Conservation (phyloP, 805 yeast genomes). For the Saccharomyces eubayanus region DNA sequence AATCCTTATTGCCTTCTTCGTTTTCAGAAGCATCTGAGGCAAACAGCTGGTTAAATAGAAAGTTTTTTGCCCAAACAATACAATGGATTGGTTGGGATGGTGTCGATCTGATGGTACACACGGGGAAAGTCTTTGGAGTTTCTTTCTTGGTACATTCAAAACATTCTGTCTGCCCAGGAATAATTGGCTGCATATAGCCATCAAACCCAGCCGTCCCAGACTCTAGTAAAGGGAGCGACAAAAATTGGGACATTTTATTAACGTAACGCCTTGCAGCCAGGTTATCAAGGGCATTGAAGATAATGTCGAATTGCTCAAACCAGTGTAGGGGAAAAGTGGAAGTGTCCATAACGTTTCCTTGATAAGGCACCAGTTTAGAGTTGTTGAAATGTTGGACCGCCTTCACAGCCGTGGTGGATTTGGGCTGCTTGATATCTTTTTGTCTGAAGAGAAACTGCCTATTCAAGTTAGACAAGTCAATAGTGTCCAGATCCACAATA, state of each 20-base stretch:
- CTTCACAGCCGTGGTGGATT: conserved; percentile 73
- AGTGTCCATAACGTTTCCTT: conserved; percentile 81
- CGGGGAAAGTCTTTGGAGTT: conserved; percentile 86
- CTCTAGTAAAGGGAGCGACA: conserved; percentile 74
- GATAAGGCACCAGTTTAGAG: conserved; percentile 65
- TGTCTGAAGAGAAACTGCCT: conserved; percentile 87
- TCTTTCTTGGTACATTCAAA: conserved; percentile 86
- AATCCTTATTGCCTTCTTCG: conserved; percentile 34
- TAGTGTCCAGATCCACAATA: conserved; percentile 90
- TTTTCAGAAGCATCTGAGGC: conserved; percentile 37
- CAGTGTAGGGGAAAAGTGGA: conserved; percentile 62
- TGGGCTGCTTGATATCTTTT: conserved; percentile 82
- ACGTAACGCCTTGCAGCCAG: conserved; percentile 87
- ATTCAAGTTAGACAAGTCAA: conserved; percentile 84
- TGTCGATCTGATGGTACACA: conserved; percentile 92
- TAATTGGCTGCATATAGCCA: conserved; percentile 91
- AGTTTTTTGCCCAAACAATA: conserved; percentile 95
- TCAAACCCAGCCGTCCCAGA: conserved; percentile 91
- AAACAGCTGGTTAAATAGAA: conserved; percentile 73
- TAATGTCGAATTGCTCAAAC: conserved; percentile 67
- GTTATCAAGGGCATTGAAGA: conserved; percentile 91
- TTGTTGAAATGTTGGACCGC: conserved; percentile 70
- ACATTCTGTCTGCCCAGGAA: conserved; percentile 78
- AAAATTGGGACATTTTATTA: conserved; percentile 68
- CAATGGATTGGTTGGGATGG: conserved; percentile 96